Base-by-base conservation (phyloP, 139 green algal species). In the Nannochloris sp. region DNA sequence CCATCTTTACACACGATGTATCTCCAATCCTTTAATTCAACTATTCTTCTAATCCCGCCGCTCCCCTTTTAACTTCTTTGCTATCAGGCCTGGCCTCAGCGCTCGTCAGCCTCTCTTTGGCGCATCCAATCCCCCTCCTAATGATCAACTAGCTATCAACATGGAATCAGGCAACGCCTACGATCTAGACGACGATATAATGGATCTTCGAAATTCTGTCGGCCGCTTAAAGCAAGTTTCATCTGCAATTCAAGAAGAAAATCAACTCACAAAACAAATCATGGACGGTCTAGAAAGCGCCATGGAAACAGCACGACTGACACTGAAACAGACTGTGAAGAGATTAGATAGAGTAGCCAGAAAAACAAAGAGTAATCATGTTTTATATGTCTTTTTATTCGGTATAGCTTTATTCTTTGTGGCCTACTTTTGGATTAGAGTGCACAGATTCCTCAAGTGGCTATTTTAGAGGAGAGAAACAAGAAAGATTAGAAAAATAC, bases 281-380 rank as follows among this genome's bases (percentile, higher is more conserved):
- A 14, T 65, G 14, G 59, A 65, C 27, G 51, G 29, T 39, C 12
- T 65, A 4, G 59, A 65, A 27, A 54, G 51, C 35, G 30, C 59
- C 15, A 48, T 65, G 12, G 59, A 65, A n/a, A 65, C 32, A n/a
- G 59, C 59, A 36, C 25, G 51, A 25, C 15, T 65, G 44, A 65
- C 59, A 31, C n/a, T 65, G 13, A 65, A 65, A 33, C 34, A 54
- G 59, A 65, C 59, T 2, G 39, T 65, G 59, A 65, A 65, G 38
- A 30, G 59, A 65, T n/a, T 65, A 37, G 27, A 65, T 37, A 65
- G 59, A 36, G 59, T 53, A n/a, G n/a, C 33, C 7, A 57, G 29
- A 39, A 65, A 53, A 35, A 32, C 59, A 12, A 54, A 27, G 35
- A 54, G 32, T 9, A 65, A 65, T 37, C 59, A 65, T 54, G 34